phyloP scores from a whole-genome alignment of 768 basidiomycete species.

The Lactarius pseudohatsudake region DNA sequence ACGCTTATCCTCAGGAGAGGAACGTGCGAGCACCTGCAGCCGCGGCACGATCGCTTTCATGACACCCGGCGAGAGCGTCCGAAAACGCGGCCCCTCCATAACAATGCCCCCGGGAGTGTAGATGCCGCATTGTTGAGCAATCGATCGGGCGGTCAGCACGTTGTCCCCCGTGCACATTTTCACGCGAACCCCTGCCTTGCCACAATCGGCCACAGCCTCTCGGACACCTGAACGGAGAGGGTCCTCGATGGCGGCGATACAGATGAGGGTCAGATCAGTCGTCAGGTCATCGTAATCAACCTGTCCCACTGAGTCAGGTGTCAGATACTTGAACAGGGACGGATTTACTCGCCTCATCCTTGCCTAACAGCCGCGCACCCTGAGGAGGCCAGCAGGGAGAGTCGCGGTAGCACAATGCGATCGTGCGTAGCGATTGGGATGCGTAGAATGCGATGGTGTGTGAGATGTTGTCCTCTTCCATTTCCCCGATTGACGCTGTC shows the following conservation, averaged over 20 bases:
- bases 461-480: slow-evolving; percentile 77
- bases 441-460: slow-evolving; percentile 98
- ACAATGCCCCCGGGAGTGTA: slow-evolving; percentile 91
- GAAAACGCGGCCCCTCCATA: slow-evolving; percentile 97
- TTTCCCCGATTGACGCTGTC: slow-evolving; percentile 59
- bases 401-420: slow-evolving; percentile 92
- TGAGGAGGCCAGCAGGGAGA: slow-evolving; percentile 82
- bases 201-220: slow-evolving; percentile 85
- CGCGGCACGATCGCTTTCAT: slow-evolving; percentile 84
- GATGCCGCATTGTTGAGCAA: slow-evolving; percentile 94
- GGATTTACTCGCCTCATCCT: slow-evolving; percentile 50
- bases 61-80: slow-evolving; percentile 67
- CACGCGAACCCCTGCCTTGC: slow-evolving; percentile 84
- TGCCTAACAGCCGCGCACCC: slow-evolving; percentile 40
- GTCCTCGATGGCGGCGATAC: slow-evolving; percentile 93
- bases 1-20: slow-evolving; percentile 97
- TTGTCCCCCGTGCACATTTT: slow-evolving; percentile 99
- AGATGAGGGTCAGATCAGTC: slow-evolving; percentile 78
- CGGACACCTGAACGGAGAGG: slow-evolving; percentile 88
- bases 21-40: slow-evolving; percentile 97
- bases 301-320: slow-evolving; percentile 36
- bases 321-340: slow-evolving; percentile 18
- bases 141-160: slow-evolving; percentile 92
- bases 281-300: slow-evolving; percentile 70
- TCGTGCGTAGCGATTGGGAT: slow-evolving; percentile 91